Evolutionary conservation across 2,329 filamentous ascomycete species (phyloP), one percentile per base, ranked within the genome.

Genomic region (Colletotrichum godetiae): DNA sequence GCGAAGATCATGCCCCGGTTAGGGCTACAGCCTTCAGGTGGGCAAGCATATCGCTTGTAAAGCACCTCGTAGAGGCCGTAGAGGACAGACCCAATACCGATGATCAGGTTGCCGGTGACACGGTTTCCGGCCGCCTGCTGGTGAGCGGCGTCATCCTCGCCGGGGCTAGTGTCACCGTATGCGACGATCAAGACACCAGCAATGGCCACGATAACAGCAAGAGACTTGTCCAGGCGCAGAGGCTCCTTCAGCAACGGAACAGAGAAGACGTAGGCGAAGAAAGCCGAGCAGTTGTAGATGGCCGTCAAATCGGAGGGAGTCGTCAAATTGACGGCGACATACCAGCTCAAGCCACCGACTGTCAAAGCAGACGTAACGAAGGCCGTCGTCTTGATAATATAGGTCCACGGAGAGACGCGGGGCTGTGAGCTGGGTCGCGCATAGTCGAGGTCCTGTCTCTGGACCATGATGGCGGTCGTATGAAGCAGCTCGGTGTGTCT

Each of bases 271-370:
- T 99, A 99, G 61, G 97, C 97, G 82, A 99, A 99, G 84, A 99
- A 99, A 72, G 97, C 96, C 66, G 94, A 97, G 87, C 97, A 99
- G 85, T 99, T 99, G 89, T 99, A 99, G 78, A 99, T 99, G 67
- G 97, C 97, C 0, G 97, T 99, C 78, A 99, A 85, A 82, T 99
- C 97, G 76, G 93, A 95, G 3, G 97, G 93, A 4, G 94, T 98
- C 1, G 97, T 99, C 87, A 98, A 85, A 83, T 95, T 94, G 72
- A 99, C 96, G 19, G 97, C 96, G 46, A 98, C 88, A 80, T 98
- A 99, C 97, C 97, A 99, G 78, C 93, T 96, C 65, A 95, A 90
- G 31, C 97, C 97, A 0, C 96, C 97, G 52, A 98, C 86, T 2
- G 97, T 99, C 70, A 99, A 88, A 7, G 95, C 92, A 66, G 89